Base-by-base conservation (phyloP, 2,329 filamentous ascomycete genomes). In the Sphaceloma murrayae region DNA sequence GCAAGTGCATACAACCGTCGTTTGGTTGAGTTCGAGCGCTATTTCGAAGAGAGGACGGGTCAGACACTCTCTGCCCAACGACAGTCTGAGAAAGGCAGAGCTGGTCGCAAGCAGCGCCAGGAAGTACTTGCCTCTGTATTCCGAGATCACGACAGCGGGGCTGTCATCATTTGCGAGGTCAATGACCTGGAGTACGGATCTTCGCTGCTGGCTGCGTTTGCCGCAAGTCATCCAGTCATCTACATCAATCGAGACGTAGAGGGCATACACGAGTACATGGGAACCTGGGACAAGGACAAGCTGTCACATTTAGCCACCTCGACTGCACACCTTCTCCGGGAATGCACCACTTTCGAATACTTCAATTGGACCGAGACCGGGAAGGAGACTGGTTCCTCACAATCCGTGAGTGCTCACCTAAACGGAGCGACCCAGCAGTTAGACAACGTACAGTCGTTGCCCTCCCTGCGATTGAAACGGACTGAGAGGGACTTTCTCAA, bases 311-410 rank as follows among this genome's bases (percentile, higher is more conserved):
- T 85, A 5, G 61, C 84, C 18, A 67, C 71, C 13, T 69, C 72
- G 10, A 75, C 72, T 50, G 70, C 67, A 16, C 64, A 69, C 2
- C 71, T 82, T 11, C 77, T 83, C 52, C 69, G 79, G 38, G 69
- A 69, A 1, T 84, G 78, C 56, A 80, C 79, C 8, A 86, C 84
- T 52, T 74, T 82, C 49, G 82, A 87, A 55, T 88, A 85, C 58
- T 85, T 78, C 65, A 86, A 86, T 52, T 66, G 83, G 11, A 79
- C 79, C 2, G 80, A 85, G 21, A 43, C 6, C 19, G 48, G 43
- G 22, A 17, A 36, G 24, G 22, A 42, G 31, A 31, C 31, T 31
- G 34, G 13, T 17, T 13, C 34, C 34, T 9, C 46, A 5, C 14
- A 18, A 18, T 14, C 26, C 4, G 39, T 39, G 24, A 30, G 21